phyloP scores from a whole-genome alignment of 805 yeast genomes.

The Dipodascopsis uninucleata region DNA sequence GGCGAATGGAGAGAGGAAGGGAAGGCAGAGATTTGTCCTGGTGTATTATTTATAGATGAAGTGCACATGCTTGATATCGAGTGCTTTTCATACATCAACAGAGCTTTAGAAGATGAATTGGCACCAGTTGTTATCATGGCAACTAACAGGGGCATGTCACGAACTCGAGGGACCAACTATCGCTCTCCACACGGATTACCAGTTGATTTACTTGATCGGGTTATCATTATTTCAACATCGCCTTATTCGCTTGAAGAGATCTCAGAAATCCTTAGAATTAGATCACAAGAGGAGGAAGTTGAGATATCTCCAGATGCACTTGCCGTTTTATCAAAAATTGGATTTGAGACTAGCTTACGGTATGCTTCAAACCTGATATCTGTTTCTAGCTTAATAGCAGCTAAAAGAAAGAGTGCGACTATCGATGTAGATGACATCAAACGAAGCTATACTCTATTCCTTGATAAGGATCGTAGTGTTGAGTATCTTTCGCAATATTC shows the following conservation, averaged over 20 bases:
- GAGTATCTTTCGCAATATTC: constrained; percentile 71
- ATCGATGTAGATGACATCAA: constrained; percentile 82
- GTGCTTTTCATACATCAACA: constrained; percentile 88
- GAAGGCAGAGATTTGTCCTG: constrained; percentile 93
- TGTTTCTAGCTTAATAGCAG: constrained; percentile 82
- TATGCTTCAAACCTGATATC: constrained; percentile 89
- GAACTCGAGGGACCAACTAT: constrained; percentile 88
- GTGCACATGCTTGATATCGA: constrained; percentile 98
- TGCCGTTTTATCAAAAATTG: constrained; percentile 82
- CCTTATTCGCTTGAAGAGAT: constrained; percentile 79
- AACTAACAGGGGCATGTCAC: constrained; percentile 92
- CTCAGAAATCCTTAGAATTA: constrained; percentile 75
- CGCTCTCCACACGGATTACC: constrained; percentile 98
- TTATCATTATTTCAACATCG: constrained; percentile 84
- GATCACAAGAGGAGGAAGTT: constrained; percentile 93
- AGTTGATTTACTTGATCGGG: constrained; percentile 86
- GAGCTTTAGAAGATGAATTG: constrained; percentile 94
- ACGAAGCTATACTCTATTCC: constrained; percentile 78
- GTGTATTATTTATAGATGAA: constrained; percentile 95
- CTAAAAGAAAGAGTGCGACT: constrained; percentile 65
- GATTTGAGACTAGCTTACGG: constrained; percentile 83
- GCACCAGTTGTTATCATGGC: constrained; percentile 98
- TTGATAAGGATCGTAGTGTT: constrained; percentile 87
- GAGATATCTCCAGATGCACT: constrained; percentile 78
- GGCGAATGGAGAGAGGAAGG: constrained; percentile 99